phyloP scores from a whole-genome alignment of 345 rosid species.

The Salix caprea region DNA sequence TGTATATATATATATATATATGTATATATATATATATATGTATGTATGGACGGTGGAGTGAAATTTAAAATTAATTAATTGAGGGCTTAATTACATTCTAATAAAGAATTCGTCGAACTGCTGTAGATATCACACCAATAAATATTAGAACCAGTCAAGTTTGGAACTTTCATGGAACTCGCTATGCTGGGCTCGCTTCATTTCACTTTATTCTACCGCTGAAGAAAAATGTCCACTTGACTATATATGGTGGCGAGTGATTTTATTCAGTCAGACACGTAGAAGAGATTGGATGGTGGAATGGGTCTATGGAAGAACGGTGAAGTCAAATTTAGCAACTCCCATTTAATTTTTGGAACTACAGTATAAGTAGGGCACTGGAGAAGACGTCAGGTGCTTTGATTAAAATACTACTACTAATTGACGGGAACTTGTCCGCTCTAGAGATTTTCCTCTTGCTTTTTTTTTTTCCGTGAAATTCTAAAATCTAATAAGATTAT shows the following conservation, averaged over 20 bases:
- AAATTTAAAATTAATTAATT: neutral
- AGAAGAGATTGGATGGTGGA: neutral
- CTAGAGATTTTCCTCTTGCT: neutral
- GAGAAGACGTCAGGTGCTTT: neutral
- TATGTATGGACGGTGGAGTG: neutral
- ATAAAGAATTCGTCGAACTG: neutral
- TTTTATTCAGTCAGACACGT: neutral
- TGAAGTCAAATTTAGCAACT: slow-evolving; percentile 24
- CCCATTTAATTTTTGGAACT: slow-evolving; percentile 19
- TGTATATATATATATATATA: too few species aligned
- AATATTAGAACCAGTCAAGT: neutral
- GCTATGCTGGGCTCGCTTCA: neutral
- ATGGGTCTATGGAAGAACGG: neutral
- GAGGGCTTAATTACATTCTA: neutral
- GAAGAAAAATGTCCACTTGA: neutral
- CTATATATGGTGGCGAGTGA: neutral
- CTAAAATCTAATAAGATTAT: too few species aligned
- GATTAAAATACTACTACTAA: neutral
- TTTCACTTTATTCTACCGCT: neutral
- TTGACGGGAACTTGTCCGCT: neutral
- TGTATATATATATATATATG: neutral
- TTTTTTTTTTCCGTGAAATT: neutral
- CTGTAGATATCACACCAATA: slow-evolving; percentile 11
- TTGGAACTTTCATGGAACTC: slow-evolving; percentile 1
- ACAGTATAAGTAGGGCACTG: neutral